A percentile compares a stretch with the other conserved stretches of the same genome.
phyloP scores from a whole-genome alignment of 2,329 filamentous ascomycete genomes.

The Beauveria pseudobassiana region DNA sequence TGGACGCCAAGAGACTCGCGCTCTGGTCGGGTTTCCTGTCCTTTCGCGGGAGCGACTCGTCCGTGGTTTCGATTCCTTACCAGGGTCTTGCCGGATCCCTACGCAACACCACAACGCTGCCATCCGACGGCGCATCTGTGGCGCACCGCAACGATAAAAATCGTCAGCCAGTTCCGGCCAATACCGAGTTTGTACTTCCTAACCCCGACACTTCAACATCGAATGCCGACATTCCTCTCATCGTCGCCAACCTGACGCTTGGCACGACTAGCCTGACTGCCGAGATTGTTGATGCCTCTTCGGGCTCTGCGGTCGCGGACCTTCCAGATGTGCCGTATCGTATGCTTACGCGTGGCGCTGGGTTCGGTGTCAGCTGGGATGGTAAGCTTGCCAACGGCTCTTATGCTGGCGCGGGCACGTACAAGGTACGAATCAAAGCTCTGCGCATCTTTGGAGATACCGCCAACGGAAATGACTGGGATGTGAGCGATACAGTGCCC shows the following conservation, averaged over 20 bases:
- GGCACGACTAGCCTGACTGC: slow-evolving; percentile 31
- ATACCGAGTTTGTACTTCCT: slow-evolving; percentile 26
- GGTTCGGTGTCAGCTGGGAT: slow-evolving; percentile 26
- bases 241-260: slow-evolving; percentile 29
- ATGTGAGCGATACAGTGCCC: slow-evolving; percentile 26
- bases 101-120: slow-evolving; percentile 29
- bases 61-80: slow-evolving; percentile 27
- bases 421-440: slow-evolving; percentile 35
- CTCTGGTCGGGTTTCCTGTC: slow-evolving; percentile 37
- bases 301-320: slow-evolving; percentile 24
- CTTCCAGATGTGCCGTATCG: slow-evolving; percentile 28
- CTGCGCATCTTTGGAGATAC: slow-evolving; percentile 37
- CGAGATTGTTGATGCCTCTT: slow-evolving; percentile 27
- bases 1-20: slow-evolving; percentile 26
- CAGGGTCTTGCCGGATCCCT: slow-evolving; percentile 23
- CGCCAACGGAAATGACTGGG: slow-evolving; percentile 30
- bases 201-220: slow-evolving; percentile 24
- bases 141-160: slow-evolving; percentile 20
- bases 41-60: slow-evolving; percentile 28
- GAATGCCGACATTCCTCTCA: slow-evolving; percentile 19
- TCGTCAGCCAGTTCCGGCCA: slow-evolving; percentile 15
- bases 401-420: slow-evolving; percentile 34
- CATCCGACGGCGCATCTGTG: slow-evolving; percentile 24
- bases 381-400: slow-evolving; percentile 32
- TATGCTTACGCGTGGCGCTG: slow-evolving; percentile 14